Conservation (phyloP, 2,329 filamentous ascomycete genomes). For the Neopestalotiopsis sp. region DNA sequence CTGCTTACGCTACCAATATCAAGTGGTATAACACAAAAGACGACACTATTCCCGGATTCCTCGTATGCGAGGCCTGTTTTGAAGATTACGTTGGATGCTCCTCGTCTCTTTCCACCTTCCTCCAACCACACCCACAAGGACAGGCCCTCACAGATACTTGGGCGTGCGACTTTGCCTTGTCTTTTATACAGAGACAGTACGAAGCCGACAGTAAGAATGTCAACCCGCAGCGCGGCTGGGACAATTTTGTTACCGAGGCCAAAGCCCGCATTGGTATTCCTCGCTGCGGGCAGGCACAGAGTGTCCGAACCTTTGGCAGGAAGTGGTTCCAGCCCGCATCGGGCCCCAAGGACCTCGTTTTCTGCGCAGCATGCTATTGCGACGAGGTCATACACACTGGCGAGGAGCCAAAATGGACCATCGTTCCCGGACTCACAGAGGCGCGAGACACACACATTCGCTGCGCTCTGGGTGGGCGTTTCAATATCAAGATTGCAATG, state of each 20-base stretch:
- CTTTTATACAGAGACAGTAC: constrained; percentile 38
- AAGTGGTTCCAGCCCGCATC: constrained; percentile 40
- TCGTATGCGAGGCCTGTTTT: constrained; percentile 30
- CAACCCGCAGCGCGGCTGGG: constrained; percentile 34
- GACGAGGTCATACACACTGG: constrained; percentile 41
- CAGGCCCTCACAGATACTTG: constrained; percentile 15
- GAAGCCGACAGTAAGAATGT: constrained; percentile 27
- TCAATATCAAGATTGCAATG: constrained; percentile 39
- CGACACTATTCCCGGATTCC: constrained; percentile 25
- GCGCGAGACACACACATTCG: constrained; percentile 20
- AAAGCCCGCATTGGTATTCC: constrained; percentile 32
- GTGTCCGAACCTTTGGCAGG: constrained; percentile 28
- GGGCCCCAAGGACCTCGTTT: constrained; percentile 31
- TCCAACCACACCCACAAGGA: background rate
- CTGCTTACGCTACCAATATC: constrained; percentile 12
- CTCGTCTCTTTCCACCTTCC: constrained; percentile 14
- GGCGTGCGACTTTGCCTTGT: constrained; percentile 41
- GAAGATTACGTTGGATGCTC: constrained; percentile 27
- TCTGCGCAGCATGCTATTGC: constrained; percentile 44
- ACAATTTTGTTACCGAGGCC: constrained; percentile 37
- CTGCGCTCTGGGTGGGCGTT: constrained; percentile 36
- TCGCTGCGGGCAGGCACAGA: constrained; percentile 32
- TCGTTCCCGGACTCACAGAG: constrained; percentile 24
- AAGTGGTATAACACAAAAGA: constrained; percentile 27
- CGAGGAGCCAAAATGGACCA: constrained; percentile 33